Evolutionary conservation across 106 monocot species (phyloP), one percentile per base, ranked within the genome.

Genomic region (Cymbidium sinense): DNA sequence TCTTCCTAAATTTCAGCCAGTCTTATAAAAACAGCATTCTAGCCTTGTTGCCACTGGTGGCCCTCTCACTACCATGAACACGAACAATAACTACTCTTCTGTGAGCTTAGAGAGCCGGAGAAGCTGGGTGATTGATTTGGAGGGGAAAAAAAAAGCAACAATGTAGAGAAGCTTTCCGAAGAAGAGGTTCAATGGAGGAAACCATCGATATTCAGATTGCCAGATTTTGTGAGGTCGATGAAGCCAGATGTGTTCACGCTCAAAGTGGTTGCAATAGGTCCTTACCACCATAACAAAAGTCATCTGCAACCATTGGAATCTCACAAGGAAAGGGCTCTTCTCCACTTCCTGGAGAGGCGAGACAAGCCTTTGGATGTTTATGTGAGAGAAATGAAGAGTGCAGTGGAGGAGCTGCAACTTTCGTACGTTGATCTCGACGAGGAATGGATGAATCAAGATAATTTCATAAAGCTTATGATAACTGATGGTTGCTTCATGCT

Each of bases 401-500:
- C 69, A 8, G 78, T 64, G 51, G 52, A 78, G 25, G 20, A 74
- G 72, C 74, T 85, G 37, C 58, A 50, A 64, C 74, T 47, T n/a
- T 64, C 85, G 1, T 85, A 85, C 21, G 28, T 78, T 44, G 41
- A 27, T 8, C 67, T 85, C 0, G 78, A 70, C 31, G 65, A 74
- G 7, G 37, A 58, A 50, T 81, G 78, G 74, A 55, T 1, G 34
- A 34, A 73, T 8, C 18, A 18, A 15, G 44, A 80, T 13, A 5
- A 13, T 6, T 84, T 84, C 50, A 17, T 77, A 71, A 21, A 79
- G 51, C 70, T 82, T 13, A 79, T 82, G 82, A 55, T 86, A 7
- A 0, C 50, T 1, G 86, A 86, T 29, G 86, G 86, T 0, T 82
- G 86, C 36, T 86, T 86, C 71, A 79, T 86, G 82, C 73, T 86